Base-by-base conservation (phyloP, 306 rosid genomes). In the Carpinus viminea region DNA sequence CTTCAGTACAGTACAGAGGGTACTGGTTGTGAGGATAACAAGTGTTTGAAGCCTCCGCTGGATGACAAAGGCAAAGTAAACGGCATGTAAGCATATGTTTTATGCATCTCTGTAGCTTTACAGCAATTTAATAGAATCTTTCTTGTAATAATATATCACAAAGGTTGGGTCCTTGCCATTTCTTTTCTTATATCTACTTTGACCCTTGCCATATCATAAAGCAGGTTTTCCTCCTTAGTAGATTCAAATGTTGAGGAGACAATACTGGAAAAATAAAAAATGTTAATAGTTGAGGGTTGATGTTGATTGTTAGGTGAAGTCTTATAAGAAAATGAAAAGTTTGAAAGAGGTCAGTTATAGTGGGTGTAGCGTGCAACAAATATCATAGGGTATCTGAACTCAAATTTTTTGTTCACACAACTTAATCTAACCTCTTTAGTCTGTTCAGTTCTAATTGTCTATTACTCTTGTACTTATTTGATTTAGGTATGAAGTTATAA, bases 11-110 rank as follows among this genome's bases (percentile, higher is more conserved):
- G 75, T 60, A 43, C 69, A 70, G 86, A 76, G 53, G 88, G 55
- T 65, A 18, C 78, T 46, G 48, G 55, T 78, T 79, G 61, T 75
- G 89, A 86, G 79, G 82, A 76, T 68, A 76, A 75, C 5, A 70
- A 74, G 76, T 82, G 80, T 85, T 74, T 71, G 77, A 85, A 85
- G 80, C 80, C 80, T 74, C 79, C 56, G 38, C 74, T 61, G 80
- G 86, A 65, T 66, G 91, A 86, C 69, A 59, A 57, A 51, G 78
- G 79, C 76, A 83, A 83, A 78, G 76, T 73, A 54, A 86, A 86
- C 68, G 81, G 83, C 75, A 78, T 76, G 98, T 94, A 90, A 94
- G 98, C 62, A 71, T 79, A 34, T 24, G 65, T 71, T 34, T 7
- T 9, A 41, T 66, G 10, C 20, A 28, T 61, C 41, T 24, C 69